These are phyloP conservation scores for Begonia masoniana DNA, from an alignment of 306 rosid species.

Conservation along the genomic window DNA sequence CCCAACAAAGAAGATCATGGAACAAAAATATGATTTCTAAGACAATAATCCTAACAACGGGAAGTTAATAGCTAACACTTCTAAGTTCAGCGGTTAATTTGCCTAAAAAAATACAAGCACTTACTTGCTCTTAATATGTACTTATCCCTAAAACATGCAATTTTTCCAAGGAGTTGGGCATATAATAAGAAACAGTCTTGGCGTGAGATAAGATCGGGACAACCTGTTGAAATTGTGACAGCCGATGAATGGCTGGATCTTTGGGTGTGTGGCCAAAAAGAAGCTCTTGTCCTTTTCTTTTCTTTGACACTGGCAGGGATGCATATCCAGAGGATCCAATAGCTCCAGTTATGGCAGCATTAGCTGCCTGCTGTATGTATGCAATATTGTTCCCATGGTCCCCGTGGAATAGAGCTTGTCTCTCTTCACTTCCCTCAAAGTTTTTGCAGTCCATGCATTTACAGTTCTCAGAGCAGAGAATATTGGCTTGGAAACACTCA, in stretches of 20 bases:
- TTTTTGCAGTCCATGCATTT: constrained; percentile 99
- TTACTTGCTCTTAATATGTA: no score
- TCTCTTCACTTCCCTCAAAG: constrained; percentile 99
- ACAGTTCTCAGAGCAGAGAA: constrained; percentile 97
- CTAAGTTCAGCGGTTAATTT: no score
- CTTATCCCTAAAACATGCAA: no score
- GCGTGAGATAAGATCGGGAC: constrained; percentile 6
- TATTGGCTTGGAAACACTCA: constrained; percentile 97
- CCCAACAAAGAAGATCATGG: background rate
- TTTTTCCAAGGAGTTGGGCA: no score
- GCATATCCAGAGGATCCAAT: constrained; percentile 91
- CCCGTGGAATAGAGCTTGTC: constrained; percentile 91
- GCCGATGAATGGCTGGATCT: constrained; percentile 55
- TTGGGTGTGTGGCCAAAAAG: constrained; percentile 53
- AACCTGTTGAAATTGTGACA: constrained; percentile 77
- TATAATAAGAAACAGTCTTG: no score
- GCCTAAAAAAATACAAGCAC: no score
- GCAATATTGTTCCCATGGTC: constrained; percentile 71
- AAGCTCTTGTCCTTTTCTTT: constrained; percentile 71
- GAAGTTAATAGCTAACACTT: no score
- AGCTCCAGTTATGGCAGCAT: constrained; percentile 99
- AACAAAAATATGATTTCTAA: no score
- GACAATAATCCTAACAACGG: no score
- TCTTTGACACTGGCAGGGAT: constrained; percentile 67
- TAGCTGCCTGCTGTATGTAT: constrained; percentile 85